phyloP scores from a whole-genome alignment of 257 asterid species.

The Nicotiana obtusifolia region DNA sequence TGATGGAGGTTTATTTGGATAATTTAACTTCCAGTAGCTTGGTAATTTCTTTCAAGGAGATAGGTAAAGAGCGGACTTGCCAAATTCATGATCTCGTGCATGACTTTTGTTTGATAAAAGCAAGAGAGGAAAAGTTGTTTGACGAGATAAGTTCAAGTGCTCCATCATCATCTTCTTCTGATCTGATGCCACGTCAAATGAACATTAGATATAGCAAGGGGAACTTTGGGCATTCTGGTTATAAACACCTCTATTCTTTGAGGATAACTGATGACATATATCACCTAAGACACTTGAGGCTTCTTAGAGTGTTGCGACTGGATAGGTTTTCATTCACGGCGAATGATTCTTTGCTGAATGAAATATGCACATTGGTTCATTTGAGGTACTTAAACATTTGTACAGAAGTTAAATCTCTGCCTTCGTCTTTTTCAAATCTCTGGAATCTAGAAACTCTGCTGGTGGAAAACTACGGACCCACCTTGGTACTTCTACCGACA shows the following conservation, averaged over 20 bases:
- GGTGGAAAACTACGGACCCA: accelerated
- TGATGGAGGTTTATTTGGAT: slow-evolving; percentile 14
- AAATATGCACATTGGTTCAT: background rate
- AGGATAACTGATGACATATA: background rate
- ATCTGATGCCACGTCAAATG: background rate
- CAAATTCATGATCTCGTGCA: slow-evolving; percentile 20
- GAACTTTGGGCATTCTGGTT: background rate
- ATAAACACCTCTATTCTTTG: slow-evolving; percentile 10
- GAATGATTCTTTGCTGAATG: slow-evolving; percentile 4
- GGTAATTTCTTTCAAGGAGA: slow-evolving; percentile 5
- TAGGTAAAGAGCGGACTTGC: slow-evolving; percentile 11
- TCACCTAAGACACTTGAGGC: slow-evolving; percentile 12
- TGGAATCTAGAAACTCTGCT: background rate
- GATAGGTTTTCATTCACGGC: no score
- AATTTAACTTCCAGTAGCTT: slow-evolving; percentile 21
- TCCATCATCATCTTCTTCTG: background rate
- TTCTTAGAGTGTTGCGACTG: slow-evolving; percentile 18
- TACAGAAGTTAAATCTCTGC: background rate
- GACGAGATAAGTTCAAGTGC: background rate
- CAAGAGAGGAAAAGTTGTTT: background rate
- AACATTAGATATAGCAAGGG: accelerated
- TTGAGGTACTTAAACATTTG: background rate
- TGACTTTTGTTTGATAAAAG: slow-evolving; percentile 18
- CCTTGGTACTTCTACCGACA: background rate
- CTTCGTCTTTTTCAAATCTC: background rate